phyloP scores from a whole-genome alignment of 1,139 yeast genomes.

The Kodamaea fungicola region DNA sequence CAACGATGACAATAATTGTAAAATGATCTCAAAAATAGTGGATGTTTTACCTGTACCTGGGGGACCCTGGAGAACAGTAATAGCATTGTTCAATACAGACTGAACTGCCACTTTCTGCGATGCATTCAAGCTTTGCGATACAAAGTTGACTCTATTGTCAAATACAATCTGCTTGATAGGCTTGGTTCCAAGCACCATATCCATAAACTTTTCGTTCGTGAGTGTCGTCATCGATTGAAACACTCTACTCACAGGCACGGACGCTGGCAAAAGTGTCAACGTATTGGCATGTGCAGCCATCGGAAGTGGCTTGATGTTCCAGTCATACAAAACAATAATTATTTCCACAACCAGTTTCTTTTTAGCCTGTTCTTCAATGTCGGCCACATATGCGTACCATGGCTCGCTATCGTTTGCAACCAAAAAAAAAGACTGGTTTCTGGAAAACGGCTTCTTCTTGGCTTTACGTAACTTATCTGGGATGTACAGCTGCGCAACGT shows the following conservation, averaged over 20 bases:
- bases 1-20: constrained; percentile 54
- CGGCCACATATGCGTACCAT: constrained; percentile 44
- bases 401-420: constrained; percentile 36
- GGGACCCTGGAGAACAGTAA: constrained; percentile 66
- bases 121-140: constrained; percentile 49
- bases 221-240: constrained; percentile 62
- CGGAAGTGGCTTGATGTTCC: constrained; percentile 57
- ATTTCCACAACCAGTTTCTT: constrained; percentile 34
- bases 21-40: constrained; percentile 61
- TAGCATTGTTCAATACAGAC: constrained; percentile 62
- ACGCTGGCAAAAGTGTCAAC: constrained; percentile 56
- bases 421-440: constrained; percentile 46
- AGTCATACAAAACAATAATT: constrained; percentile 50
- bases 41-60: constrained; percentile 72
- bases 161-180: constrained; percentile 59
- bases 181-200: constrained; percentile 57
- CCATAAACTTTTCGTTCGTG: constrained; percentile 53
- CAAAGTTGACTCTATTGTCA: constrained; percentile 49
- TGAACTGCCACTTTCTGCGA: constrained; percentile 69
- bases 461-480: constrained; percentile 38
- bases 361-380: constrained; percentile 20
- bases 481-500: constrained; percentile 40
- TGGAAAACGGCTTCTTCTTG: constrained; percentile 46
- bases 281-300: constrained; percentile 30
- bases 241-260: constrained; percentile 60